Evolutionary conservation across 352 stramenopile species (phyloP).

Genomic region (Albugo laibachii): DNA sequence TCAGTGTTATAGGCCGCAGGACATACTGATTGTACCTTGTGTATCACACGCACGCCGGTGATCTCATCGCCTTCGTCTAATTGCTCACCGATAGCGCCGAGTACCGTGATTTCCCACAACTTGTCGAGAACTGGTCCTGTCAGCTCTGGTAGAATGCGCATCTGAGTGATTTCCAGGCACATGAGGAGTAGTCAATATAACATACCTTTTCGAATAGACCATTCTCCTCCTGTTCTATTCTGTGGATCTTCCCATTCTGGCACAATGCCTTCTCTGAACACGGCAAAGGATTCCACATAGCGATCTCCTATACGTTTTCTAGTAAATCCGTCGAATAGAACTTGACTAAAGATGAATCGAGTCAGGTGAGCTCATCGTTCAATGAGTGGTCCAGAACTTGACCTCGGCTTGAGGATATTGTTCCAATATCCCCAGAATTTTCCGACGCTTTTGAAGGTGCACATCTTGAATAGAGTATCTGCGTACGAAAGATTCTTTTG

Average conservation of each 20-base stretch:
- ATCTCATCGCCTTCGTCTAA: conserved; percentile 76
- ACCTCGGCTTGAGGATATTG: conserved; percentile 80
- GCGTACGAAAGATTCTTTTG: conserved; percentile 61
- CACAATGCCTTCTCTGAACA: conserved; percentile 81
- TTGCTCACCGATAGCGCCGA: conserved; percentile 78
- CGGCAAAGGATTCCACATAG: conserved; percentile 85
- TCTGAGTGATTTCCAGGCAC: too few relatives aligned
- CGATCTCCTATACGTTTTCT: conserved; percentile 84
- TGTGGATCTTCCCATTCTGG: conserved; percentile 81
- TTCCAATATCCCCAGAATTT: conserved; percentile 86
- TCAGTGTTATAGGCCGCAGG: neutral
- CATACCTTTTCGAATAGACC: conserved; percentile 61
- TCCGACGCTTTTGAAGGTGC: conserved; percentile 68
- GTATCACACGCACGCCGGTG: conserved; percentile 79
- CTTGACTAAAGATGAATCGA: conserved; percentile 16
- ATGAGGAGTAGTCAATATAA: neutral
- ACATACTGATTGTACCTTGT: conserved; percentile 39
- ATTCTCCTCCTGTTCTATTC: conserved; percentile 79
- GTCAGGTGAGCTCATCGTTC: too few relatives aligned
- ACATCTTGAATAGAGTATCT: conserved; percentile 78
- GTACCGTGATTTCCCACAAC: conserved; percentile 78
- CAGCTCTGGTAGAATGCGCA: conserved; percentile 36
- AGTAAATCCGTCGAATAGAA: conserved; percentile 63
- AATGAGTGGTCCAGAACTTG: conserved; percentile 1
- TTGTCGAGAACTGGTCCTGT: conserved; percentile 58